phyloP scores from a whole-genome alignment of 1,139 yeast genomes.

The Candida smagusa region DNA sequence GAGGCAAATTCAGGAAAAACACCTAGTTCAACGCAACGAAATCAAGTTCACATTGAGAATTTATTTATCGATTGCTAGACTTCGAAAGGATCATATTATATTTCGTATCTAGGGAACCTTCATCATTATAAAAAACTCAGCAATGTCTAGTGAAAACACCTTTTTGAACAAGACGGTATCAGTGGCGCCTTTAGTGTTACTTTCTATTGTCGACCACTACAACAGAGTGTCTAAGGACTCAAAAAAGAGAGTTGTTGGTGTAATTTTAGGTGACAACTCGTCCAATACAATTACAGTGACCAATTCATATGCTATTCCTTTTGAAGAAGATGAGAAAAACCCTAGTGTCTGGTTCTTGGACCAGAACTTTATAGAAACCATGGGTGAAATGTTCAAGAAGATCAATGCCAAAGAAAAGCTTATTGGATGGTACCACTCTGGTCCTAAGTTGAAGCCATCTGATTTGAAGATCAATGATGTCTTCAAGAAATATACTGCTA shows the following conservation, averaged over 20 bases:
- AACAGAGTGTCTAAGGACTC: slow-evolving; percentile 71
- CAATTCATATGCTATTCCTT: slow-evolving; percentile 84
- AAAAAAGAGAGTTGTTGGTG: slow-evolving; percentile 90
- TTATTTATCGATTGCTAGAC: no score
- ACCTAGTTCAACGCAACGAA: no score
- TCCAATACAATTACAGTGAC: slow-evolving; percentile 61
- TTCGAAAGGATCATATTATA: no score
- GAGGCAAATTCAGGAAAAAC: slow-evolving; percentile 1
- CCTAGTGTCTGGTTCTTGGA: slow-evolving; percentile 97
- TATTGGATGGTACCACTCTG: slow-evolving; percentile 98
- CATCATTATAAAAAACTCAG: slow-evolving; percentile 1
- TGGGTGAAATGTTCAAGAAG: slow-evolving; percentile 98
- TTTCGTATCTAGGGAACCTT: no score
- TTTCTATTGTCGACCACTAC: slow-evolving; percentile 94
- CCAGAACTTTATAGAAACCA: slow-evolving; percentile 91
- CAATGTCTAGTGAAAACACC: slow-evolving; percentile 28
- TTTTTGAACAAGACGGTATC: slow-evolving; percentile 63
- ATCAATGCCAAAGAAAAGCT: slow-evolving; percentile 94
- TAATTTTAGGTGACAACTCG: slow-evolving; percentile 77
- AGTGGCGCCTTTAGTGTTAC: slow-evolving; percentile 91
- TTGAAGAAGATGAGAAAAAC: slow-evolving; percentile 93
- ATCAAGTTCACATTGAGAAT: no score
- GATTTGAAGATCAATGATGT: slow-evolving; percentile 88
- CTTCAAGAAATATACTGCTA: slow-evolving; percentile 77
- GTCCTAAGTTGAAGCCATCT: slow-evolving; percentile 85